Conservation (phyloP, 2,329 filamentous ascomycete species). For the Claviceps cyperi region DNA sequence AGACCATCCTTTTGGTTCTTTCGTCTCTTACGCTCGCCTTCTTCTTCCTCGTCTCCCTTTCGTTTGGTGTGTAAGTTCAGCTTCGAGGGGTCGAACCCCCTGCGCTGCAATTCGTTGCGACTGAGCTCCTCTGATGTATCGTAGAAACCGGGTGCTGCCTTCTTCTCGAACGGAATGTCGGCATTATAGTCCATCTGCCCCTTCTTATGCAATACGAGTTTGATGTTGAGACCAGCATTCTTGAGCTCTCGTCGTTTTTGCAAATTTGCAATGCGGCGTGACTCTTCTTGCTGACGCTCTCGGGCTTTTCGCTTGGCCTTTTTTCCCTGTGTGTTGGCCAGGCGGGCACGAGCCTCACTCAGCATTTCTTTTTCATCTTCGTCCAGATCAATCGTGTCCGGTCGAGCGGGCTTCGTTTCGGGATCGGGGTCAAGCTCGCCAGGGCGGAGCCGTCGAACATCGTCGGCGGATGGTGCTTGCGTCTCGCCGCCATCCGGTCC, state of each 20-base stretch:
- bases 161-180: constrained; percentile 95
- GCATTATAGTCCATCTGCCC: constrained; percentile 99
- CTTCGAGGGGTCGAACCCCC: constrained; percentile 82
- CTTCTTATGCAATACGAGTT: constrained; percentile 78
- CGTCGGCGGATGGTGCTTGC: constrained; percentile 77
- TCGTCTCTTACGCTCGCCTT: constrained; percentile 67
- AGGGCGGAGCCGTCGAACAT: constrained; percentile 75
- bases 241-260: constrained; percentile 96
- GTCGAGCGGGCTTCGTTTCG: constrained; percentile 86
- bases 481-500: constrained; percentile 80
- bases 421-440: constrained; percentile 96
- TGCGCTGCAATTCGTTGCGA: constrained; percentile 70
- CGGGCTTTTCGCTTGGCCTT: constrained; percentile 97
- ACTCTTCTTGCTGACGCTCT: constrained; percentile 91
- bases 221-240: constrained; percentile 96
- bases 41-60: constrained; percentile 82
- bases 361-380: constrained; percentile 99
- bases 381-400: constrained; percentile 94
- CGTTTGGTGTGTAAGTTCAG: constrained; percentile 83
- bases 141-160: constrained; percentile 77
- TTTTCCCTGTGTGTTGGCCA: constrained; percentile 97
- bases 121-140: constrained; percentile 74
- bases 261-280: constrained; percentile 70
- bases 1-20: constrained; percentile 76
- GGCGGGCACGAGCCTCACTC: constrained; percentile 86